Conservation (phyloP, 805 yeast genomes). For the Yarrowia osloensis region DNA sequence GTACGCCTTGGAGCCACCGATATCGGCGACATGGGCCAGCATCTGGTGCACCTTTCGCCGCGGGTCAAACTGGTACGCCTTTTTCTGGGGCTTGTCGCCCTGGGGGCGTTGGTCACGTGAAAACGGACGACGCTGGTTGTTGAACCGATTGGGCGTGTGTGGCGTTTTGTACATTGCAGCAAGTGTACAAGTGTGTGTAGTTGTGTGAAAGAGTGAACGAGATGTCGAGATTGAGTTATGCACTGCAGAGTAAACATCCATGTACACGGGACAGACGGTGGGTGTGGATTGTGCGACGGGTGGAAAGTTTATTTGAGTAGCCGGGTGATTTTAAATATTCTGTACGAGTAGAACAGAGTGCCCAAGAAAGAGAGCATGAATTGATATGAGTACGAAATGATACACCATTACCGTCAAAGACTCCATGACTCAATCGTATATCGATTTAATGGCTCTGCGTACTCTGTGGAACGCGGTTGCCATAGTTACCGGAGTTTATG, state of each 20-base stretch:
- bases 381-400: too few species aligned
- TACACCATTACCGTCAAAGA: too few species aligned
- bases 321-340: too few species aligned
- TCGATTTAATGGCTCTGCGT: too few species aligned
- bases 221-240: neutral
- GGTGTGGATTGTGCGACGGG: neutral
- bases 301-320: neutral
- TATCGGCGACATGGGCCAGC: conserved; percentile 35
- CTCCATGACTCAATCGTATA: too few species aligned
- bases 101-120: conserved; percentile 5
- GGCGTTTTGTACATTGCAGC: conserved; percentile 17
- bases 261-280: neutral
- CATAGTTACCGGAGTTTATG: neutral
- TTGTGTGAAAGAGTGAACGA: neutral
- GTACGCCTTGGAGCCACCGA: conserved; percentile 37
- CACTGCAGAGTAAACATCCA: neutral
- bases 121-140: conserved; percentile 12
- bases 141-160: conserved; percentile 24
- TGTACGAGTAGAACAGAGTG: too few species aligned
- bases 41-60: conserved; percentile 19
- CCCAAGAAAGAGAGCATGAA: too few species aligned
- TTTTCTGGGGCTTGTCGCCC: conserved; percentile 13
- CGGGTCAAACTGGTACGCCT: conserved; percentile 30
- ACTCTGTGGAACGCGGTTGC: neutral
- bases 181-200: neutral